Percentiles rank a stretch among this genome's conserved stretches.
These are phyloP conservation scores for Monosporozyma yasuniensis DNA, from an alignment of 805 yeast genomes.

Conservation along the genomic window DNA sequence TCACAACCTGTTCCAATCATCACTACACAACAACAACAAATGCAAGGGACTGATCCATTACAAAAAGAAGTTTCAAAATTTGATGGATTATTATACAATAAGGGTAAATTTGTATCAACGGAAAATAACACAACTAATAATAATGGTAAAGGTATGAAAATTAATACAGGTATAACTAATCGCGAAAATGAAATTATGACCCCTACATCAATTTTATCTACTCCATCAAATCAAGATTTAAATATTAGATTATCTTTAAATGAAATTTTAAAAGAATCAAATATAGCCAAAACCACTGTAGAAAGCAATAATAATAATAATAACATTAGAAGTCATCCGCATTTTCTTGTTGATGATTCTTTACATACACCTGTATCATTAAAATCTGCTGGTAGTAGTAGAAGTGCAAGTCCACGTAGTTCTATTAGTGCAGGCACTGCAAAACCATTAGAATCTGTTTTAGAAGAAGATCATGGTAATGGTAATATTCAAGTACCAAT, in stretches of 20 bases:
- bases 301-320: too few relatives aligned
- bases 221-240: neutral
- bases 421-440: neutral
- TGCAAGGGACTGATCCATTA: neutral
- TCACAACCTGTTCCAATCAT: neutral
- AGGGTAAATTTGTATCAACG: neutral
- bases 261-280: neutral
- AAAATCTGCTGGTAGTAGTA: conserved; percentile 18
- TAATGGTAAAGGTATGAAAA: conserved; percentile 1
- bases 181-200: neutral
- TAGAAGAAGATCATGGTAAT: conserved; percentile 6
- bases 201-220: conserved; percentile 7
- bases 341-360: conserved; percentile 39
- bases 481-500: neutral
- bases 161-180: conserved; percentile 1
- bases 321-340: conserved; percentile 43
- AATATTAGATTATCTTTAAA: neutral
- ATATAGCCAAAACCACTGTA: too few relatives aligned
- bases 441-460: conserved; percentile 8
- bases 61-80: neutral
- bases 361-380: conserved; percentile 16
- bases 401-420: conserved; percentile 16
- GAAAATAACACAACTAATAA: neutral
- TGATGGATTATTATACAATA: neutral
- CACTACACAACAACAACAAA: neutral